These are phyloP conservation scores for Pisolithus tinctorius DNA, from an alignment of 768 basidiomycete species.

Conservation along the genomic window DNA sequence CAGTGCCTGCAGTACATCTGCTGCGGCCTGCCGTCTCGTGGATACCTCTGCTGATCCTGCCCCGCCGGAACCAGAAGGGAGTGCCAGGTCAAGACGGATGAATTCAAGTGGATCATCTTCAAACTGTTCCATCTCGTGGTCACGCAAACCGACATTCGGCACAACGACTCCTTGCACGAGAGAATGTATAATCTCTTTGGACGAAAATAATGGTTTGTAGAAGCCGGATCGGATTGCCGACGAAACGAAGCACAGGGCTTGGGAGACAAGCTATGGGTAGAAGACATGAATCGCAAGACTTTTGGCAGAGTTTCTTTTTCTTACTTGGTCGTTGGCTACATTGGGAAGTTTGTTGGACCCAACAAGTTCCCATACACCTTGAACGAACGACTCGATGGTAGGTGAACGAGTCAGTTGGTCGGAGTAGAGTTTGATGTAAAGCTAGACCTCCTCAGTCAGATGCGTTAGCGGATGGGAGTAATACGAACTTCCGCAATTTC, in stretches of 20 bases:
- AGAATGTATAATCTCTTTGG: conserved; percentile 70
- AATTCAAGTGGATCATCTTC: conserved; percentile 97
- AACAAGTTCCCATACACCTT: conserved; percentile 85
- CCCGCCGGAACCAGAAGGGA: conserved; percentile 41
- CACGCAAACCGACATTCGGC: conserved; percentile 85
- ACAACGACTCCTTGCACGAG: conserved; percentile 88
- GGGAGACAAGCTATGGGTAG: conserved; percentile 66
- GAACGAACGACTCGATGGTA: conserved; percentile 69
- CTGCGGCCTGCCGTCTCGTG: conserved; percentile 88
- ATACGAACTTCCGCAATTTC: conserved; percentile 77
- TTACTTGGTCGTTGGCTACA: conserved; percentile 68
- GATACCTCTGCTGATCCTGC: conserved; percentile 57
- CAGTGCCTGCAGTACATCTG: conserved; percentile 90
- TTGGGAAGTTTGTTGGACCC: conserved; percentile 60
- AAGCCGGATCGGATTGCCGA: conserved; percentile 86
- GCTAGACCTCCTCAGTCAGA: conserved; percentile 28
- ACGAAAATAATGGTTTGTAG: conserved; percentile 75
- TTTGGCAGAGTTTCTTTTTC: conserved; percentile 12
- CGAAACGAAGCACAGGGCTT: conserved; percentile 85
- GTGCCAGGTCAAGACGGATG: conserved; percentile 78
- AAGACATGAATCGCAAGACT: not conserved
- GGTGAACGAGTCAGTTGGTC: conserved; percentile 62
- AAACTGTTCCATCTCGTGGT: conserved; percentile 91
- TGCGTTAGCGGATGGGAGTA: not conserved
- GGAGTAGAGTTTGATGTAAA: conserved; percentile 78